These are phyloP conservation scores for Reutealis trisperma DNA, from an alignment of 345 rosid species.

Conservation along the genomic window DNA sequence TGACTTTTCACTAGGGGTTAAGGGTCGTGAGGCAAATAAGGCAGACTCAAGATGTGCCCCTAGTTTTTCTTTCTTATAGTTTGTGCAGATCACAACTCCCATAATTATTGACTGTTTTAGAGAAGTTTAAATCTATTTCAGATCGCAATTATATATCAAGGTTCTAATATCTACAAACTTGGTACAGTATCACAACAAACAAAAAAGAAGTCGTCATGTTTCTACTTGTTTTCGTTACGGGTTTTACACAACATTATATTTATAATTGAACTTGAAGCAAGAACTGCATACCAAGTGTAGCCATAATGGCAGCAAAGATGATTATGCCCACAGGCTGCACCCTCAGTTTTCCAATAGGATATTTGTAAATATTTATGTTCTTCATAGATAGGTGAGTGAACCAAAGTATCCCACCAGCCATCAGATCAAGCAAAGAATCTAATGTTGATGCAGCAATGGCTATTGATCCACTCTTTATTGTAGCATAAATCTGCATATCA, in stretches of 20 bases:
- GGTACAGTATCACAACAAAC: not conserved
- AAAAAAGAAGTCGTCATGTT: not conserved
- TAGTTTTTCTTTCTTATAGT: too few species aligned
- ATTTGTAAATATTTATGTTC: slow-evolving; percentile 73
- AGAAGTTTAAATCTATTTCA: not conserved
- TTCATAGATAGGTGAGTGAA: slow-evolving; percentile 90
- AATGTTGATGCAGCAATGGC: slow-evolving; percentile 97
- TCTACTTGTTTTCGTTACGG: not conserved
- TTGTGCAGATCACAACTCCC: too few species aligned
- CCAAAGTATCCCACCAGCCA: slow-evolving; percentile 98
- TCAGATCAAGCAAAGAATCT: slow-evolving; percentile 89
- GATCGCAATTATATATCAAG: too few species aligned
- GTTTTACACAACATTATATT: too few species aligned
- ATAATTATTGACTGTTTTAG: not conserved
- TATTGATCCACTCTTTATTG: slow-evolving; percentile 81
- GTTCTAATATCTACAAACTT: not conserved
- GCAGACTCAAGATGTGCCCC: too few species aligned
- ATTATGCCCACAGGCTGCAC: slow-evolving; percentile 94
- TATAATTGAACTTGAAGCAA: not conserved
- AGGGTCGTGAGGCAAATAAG: too few species aligned
- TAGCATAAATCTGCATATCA: slow-evolving; percentile 65
- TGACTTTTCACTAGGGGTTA: too few species aligned
- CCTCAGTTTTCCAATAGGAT: slow-evolving; percentile 95
- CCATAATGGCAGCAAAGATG: slow-evolving; percentile 93
- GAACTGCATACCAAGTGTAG: slow-evolving; percentile 71